Conservation (phyloP, 331 rosid genomes). For the Telfairia occidentalis region DNA sequence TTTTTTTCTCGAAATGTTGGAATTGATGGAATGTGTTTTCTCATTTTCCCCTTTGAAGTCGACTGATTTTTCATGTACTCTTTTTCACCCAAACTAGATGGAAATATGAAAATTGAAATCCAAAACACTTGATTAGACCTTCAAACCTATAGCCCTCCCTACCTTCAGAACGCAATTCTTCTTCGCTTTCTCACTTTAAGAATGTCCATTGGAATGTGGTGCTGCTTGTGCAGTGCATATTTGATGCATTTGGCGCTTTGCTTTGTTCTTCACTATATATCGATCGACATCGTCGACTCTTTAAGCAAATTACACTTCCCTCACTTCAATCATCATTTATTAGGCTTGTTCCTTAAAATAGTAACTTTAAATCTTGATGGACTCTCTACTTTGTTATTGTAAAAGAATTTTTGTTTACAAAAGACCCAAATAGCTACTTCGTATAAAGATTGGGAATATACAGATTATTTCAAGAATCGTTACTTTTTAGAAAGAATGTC, state of each 20-base stretch:
- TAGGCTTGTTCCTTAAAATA: not conserved
- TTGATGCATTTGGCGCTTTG: not conserved
- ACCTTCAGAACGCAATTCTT: not conserved
- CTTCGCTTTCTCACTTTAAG: not conserved
- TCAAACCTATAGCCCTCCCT: not conserved
- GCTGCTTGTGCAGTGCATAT: not conserved
- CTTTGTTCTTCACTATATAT: not conserved
- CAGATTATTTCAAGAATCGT: not conserved
- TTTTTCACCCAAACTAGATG: not conserved
- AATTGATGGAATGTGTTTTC: not conserved
- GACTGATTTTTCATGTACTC: not conserved
- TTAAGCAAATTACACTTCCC: not conserved
- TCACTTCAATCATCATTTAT: not conserved
- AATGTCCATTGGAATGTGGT: not conserved
- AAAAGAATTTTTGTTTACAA: not conserved
- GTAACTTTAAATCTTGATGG: not conserved
- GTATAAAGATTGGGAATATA: not conserved
- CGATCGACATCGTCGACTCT: not conserved
- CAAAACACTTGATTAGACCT: not conserved
- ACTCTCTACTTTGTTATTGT: not conserved
- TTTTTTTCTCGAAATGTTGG: not conserved
- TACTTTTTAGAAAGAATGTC: not conserved
- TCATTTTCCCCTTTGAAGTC: not conserved
- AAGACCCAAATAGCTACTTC: not conserved
- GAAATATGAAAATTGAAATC: not conserved